Percentiles rank a stretch among this genome's conserved stretches.
phyloP scores from a whole-genome alignment of 2,329 filamentous ascomycete species.

The Pseudogymnoascus sp. region DNA sequence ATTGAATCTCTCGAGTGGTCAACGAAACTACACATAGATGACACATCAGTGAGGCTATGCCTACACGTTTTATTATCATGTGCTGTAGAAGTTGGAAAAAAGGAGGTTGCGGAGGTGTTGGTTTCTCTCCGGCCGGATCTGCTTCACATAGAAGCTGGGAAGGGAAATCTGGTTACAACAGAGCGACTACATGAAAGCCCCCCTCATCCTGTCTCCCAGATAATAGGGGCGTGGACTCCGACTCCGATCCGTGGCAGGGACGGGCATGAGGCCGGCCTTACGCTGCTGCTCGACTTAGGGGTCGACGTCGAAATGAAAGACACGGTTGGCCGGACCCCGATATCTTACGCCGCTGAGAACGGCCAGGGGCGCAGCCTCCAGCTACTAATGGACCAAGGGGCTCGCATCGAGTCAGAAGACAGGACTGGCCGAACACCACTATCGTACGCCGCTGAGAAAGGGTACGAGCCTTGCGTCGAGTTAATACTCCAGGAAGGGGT shows the following conservation, averaged over 20 bases:
- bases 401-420: neutral
- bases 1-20: neutral
- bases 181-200: neutral
- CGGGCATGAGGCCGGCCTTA: neutral
- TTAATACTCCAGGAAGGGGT: neutral
- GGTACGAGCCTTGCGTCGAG: neutral
- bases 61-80: neutral
- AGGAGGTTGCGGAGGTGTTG: neutral
- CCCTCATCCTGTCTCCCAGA: neutral
- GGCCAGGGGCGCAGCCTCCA: neutral
- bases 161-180: neutral
- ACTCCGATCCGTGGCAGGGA: no score
- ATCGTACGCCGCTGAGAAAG: neutral
- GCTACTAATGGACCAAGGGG: constrained; percentile 2
- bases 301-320: neutral
- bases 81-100: neutral
- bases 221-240: neutral
- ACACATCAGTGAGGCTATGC: neutral
- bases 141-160: neutral
- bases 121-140: neutral
- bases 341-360: neutral
- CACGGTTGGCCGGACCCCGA: neutral
- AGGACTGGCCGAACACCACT: neutral
- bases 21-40: neutral
- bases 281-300: neutral